These are phyloP conservation scores for Colletotrichum somersetense DNA, from an alignment of 2,329 filamentous ascomycete genomes.

Conservation along the genomic window DNA sequence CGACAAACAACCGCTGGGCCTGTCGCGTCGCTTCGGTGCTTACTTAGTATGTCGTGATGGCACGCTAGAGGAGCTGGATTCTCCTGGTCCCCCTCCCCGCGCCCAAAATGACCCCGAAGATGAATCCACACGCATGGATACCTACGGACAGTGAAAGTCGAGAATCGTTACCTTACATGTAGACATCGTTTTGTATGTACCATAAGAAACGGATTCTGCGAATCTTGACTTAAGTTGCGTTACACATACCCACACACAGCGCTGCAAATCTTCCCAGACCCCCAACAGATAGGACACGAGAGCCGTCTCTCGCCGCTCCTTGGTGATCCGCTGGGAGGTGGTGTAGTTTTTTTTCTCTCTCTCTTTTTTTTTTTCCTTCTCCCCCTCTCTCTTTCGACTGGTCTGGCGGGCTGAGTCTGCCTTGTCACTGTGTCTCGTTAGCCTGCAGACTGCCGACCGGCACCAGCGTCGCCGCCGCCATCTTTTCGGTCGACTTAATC, in stretches of 20 bases:
- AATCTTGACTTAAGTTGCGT: neutral
- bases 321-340: slow-evolving; percentile 35
- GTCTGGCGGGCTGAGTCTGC: slow-evolving; percentile 21
- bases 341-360: neutral
- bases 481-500: slow-evolving; percentile 34
- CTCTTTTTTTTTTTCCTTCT: neutral
- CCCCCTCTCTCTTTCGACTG: neutral
- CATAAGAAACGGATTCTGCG: neutral
- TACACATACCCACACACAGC: neutral
- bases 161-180: neutral
- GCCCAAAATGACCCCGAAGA: slow-evolving; percentile 18
- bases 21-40: slow-evolving; percentile 23
- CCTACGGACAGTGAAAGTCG: neutral
- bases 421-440: slow-evolving; percentile 31
- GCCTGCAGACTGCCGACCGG: slow-evolving; percentile 39
- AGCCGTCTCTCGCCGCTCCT: slow-evolving; percentile 7
- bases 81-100: slow-evolving; percentile 23
- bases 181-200: neutral
- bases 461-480: slow-evolving; percentile 38
- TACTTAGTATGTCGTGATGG: slow-evolving; percentile 33
- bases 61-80: slow-evolving; percentile 33
- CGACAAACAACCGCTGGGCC: slow-evolving; percentile 36
- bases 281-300: neutral
- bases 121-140: slow-evolving; percentile 19
- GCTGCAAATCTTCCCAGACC: slow-evolving; percentile 1